Conservation (phyloP, 352 stramenopile species). For the Globisporangium iwayamae region DNA sequence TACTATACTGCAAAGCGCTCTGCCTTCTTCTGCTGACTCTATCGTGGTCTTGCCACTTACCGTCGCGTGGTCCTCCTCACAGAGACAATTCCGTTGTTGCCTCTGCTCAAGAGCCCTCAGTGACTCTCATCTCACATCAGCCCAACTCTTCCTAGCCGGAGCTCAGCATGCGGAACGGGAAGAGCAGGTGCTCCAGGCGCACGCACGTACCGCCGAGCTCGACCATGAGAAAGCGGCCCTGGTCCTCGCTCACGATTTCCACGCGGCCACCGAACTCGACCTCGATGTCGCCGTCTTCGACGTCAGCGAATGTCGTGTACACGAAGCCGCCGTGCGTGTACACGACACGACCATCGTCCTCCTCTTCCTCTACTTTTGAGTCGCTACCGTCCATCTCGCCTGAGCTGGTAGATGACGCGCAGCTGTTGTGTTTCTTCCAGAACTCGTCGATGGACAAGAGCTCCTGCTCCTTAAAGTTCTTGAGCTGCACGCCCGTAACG, state of each 20-base stretch:
- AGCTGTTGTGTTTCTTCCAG: not conserved
- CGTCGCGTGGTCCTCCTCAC: not conserved
- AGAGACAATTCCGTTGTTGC: slow-evolving; percentile 5
- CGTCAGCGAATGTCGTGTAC: slow-evolving; percentile 5
- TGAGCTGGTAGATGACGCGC: not conserved
- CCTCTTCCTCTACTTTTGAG: not conserved
- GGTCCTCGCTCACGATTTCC: slow-evolving; percentile 3
- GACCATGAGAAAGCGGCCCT: slow-evolving; percentile 12
- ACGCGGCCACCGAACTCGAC: slow-evolving; percentile 8
- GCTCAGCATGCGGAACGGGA: slow-evolving; percentile 4
- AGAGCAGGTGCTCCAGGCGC: slow-evolving; percentile 4
- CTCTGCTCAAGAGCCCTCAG: not conserved
- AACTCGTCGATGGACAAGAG: slow-evolving; percentile 3
- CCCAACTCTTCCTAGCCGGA: not conserved
- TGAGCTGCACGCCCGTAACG: slow-evolving; percentile 7
- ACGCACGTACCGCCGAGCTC: slow-evolving; percentile 7
- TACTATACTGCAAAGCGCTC: not conserved
- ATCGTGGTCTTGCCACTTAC: not conserved
- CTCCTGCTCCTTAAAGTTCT: slow-evolving; percentile 10
- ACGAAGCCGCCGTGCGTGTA: slow-evolving; percentile 11
- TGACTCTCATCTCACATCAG: no score
- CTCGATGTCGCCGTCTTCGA: not conserved
- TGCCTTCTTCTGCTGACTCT: not conserved
- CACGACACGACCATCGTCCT: not conserved
- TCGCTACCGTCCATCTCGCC: not conserved